phyloP scores from a whole-genome alignment of 1,284 basidiomycete species.

The Pyrrhoderma lamaoense region DNA sequence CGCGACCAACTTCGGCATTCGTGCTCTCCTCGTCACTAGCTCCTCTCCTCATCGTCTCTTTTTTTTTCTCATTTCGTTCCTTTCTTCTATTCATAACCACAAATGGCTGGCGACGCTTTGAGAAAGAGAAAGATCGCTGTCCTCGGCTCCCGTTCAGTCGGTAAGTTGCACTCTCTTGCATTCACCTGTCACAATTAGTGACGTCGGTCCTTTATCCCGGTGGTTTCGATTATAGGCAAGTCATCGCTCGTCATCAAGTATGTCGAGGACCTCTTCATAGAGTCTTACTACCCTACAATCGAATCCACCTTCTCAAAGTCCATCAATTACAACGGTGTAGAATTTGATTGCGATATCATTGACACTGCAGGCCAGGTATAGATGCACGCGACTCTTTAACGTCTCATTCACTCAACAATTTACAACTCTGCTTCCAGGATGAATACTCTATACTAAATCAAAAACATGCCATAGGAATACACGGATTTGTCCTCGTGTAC shows the following conservation, averaged over 20 bases:
- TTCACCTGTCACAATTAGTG: constrained; percentile 20
- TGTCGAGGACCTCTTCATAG: constrained; percentile 64
- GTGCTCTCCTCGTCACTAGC: constrained; percentile 6
- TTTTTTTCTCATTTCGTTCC: constrained; percentile 4
- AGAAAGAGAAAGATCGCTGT: constrained; percentile 83
- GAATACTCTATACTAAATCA: constrained; percentile 81
- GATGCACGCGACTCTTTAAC: background rate
- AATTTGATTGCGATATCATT: constrained; percentile 96
- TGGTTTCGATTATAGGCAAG: constrained; percentile 53
- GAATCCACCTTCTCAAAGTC: constrained; percentile 85
- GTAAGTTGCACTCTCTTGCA: constrained; percentile 37
- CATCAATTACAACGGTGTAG: constrained; percentile 75
- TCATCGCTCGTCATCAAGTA: constrained; percentile 73
- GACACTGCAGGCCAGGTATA: constrained; percentile 93
- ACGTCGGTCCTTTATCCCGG: constrained; percentile 15
- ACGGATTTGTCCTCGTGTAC: constrained; percentile 89
- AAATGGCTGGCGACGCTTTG: constrained; percentile 51
- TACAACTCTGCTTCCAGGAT: constrained; percentile 46
- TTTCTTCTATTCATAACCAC: constrained; percentile 14
- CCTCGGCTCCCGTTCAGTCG: constrained; percentile 74
- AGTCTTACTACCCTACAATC: constrained; percentile 92
- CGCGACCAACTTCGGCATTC: constrained; percentile 11
- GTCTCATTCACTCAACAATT: background rate
- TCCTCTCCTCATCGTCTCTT: constrained; percentile 13
- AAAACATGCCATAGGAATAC: constrained; percentile 78